Evolutionary conservation across 2,329 filamentous ascomycete genomes (phyloP).

Genomic region (Colletotrichum sidae): DNA sequence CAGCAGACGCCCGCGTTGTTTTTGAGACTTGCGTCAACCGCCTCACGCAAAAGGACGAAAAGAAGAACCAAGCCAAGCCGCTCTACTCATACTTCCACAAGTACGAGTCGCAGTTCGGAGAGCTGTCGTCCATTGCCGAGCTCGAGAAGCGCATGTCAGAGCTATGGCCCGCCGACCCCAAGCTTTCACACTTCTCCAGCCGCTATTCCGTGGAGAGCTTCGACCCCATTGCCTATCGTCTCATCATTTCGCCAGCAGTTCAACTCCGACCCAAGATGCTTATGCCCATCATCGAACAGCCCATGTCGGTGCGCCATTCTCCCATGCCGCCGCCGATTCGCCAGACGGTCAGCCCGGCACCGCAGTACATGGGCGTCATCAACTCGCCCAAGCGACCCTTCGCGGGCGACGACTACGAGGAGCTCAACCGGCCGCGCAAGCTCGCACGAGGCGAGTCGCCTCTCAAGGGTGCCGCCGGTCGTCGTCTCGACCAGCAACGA

Average conservation of each 20-base stretch:
- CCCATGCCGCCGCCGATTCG: conserved; percentile 50
- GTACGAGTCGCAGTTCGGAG: conserved; percentile 94
- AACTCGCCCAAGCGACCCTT: conserved; percentile 73
- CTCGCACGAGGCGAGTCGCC: conserved; percentile 91
- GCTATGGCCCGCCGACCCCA: conserved; percentile 90
- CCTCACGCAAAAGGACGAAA: conserved; percentile 81
- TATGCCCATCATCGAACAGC: conserved; percentile 67
- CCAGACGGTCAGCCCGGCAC: conserved; percentile 56
- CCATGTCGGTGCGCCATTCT: conserved; percentile 57
- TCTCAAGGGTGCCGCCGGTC: conserved; percentile 88
- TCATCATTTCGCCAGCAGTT: conserved; percentile 83
- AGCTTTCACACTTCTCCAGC: conserved; percentile 78
- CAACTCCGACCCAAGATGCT: conserved; percentile 77
- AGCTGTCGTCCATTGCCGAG: conserved; percentile 89
- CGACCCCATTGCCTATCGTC: conserved; percentile 83
- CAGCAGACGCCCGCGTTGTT: conserved; percentile 87
- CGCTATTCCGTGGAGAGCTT: conserved; percentile 81
- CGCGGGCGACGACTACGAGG: conserved; percentile 77
- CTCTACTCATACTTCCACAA: conserved; percentile 94
- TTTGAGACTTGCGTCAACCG: conserved; percentile 94
- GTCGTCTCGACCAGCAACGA: conserved; percentile 83
- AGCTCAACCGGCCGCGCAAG: conserved; percentile 82
- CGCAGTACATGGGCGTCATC: conserved; percentile 58
- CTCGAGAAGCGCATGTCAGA: conserved; percentile 93
- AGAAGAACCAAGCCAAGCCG: conserved; percentile 79